Base-by-base conservation (phyloP, 2,329 filamentous ascomycete species). In the Herpotrichia juniperi region DNA sequence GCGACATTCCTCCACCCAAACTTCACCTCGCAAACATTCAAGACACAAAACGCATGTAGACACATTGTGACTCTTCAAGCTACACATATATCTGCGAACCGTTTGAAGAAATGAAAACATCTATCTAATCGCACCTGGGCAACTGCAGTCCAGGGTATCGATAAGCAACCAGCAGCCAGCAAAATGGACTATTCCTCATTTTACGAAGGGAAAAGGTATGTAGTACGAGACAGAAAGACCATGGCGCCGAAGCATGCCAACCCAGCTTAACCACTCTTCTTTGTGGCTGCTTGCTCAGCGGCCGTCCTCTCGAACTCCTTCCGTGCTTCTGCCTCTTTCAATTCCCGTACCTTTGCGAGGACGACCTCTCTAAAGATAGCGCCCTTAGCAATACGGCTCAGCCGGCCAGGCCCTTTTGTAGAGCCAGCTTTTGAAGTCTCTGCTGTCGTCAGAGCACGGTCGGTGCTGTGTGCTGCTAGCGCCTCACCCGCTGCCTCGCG, bases 301-400 rank as follows among this genome's bases (percentile, higher is more conserved):
- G 79, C 79, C 51, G 78, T 87, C 79, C 74, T 85, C 79, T 76
- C 90, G 72, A 84, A 75, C 72, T 88, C 87, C 62, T 89, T 81
- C 26, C 84, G 84, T 69, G 93, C 87, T 70, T 96, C 89, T 65
- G 93, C 84, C 62, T 91, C 88, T 81, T 96, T 96, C 84, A 91
- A 89, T 75, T 96, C 93, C 54, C 89, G 85, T 40, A 96, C 91
- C 79, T 97, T 97, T 59, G 93, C 93, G 51, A 96, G 80, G 12
- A 97, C 93, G 11, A 97, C 90, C 74, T 97, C 93, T 64, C 90
- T 85, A 85, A 97, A 97, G 66, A 97, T 96, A 56, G 91, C 83
- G 42, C 82, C 82, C 63, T 84, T 85, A 28, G 85, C 85, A 57
- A 83, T 72, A 56, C 81, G 83, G 66, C 81, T 81, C 56, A 87